These are phyloP conservation scores for Thelephora terrestris DNA, from an alignment of 1,284 basidiomycete species.

Conservation along the genomic window DNA sequence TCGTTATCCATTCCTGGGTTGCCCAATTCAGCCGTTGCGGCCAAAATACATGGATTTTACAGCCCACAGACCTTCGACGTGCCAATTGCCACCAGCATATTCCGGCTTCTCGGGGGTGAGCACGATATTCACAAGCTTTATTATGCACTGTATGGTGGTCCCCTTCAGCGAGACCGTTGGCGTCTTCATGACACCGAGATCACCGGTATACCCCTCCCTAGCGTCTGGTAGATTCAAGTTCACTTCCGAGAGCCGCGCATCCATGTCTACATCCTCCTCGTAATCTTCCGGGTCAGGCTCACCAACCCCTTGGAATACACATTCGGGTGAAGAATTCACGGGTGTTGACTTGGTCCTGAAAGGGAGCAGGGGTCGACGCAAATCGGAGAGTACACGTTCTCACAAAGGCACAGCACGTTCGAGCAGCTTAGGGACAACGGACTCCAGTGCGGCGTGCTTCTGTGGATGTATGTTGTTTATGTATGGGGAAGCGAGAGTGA, in stretches of 20 bases:
- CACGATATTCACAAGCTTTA: too few species aligned
- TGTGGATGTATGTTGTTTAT: slow-evolving; percentile 9
- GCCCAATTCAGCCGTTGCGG: neutral
- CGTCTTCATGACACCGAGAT: neutral
- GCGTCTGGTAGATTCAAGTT: neutral
- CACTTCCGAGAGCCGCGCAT: neutral
- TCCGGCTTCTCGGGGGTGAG: too few species aligned
- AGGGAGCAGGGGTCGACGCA: neutral
- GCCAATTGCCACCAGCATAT: slow-evolving; percentile 22
- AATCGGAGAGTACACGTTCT: slow-evolving; percentile 8
- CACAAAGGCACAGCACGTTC: slow-evolving; percentile 9
- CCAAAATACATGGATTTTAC: neutral
- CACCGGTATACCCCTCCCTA: neutral
- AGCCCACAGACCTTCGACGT: slow-evolving; percentile 17
- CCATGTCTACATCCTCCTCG: neutral
- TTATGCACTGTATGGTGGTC: slow-evolving; percentile 18
- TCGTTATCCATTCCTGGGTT: slow-evolving; percentile 29
- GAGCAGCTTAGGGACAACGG: slow-evolving; percentile 3
- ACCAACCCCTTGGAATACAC: neutral
- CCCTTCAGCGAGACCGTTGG: slow-evolving; percentile 5
- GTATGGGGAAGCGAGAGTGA: neutral
- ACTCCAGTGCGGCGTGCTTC: slow-evolving; percentile 1
- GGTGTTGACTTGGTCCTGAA: neutral
- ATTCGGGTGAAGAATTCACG: neutral
- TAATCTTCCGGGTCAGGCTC: neutral